Evolutionary conservation across 164 flowering plant genomes (phyloP).

Genomic region (Taxillus chinensis): DNA sequence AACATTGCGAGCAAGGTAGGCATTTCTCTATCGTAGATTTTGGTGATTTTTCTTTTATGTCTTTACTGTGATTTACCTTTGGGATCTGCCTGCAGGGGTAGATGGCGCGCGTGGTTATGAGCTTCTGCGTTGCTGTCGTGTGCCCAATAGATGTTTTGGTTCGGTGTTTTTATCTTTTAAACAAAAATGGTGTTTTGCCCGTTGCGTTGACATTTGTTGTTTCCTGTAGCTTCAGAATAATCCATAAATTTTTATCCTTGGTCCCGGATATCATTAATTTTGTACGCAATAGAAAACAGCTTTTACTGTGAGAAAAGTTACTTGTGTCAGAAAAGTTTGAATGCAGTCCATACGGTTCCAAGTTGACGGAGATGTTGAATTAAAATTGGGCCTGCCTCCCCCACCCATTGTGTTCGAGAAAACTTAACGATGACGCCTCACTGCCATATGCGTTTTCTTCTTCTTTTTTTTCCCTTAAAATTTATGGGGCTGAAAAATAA

Average conservation of each 20-base stretch:
- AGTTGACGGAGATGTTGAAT: too few relatives aligned
- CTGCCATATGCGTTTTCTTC: too few relatives aligned
- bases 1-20: conserved; percentile 4
- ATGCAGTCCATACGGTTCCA: too few relatives aligned
- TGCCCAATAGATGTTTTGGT: neutral
- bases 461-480: too few relatives aligned
- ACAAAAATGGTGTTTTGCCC: neutral
- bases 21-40: too few relatives aligned
- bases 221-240: neutral
- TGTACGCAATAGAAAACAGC: too few relatives aligned
- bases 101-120: neutral
- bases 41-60: neutral
- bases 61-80: neutral
- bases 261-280: neutral
- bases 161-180: neutral
- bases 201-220: neutral
- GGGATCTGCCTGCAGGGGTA: neutral
- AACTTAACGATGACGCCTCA: too few relatives aligned
- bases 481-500: too few relatives aligned
- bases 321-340: too few relatives aligned
- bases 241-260: neutral
- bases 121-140: neutral
- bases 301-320: too few relatives aligned
- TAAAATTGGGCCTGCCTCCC: too few relatives aligned
- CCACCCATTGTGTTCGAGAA: too few relatives aligned